These are phyloP conservation scores for Wickerhamomyces chaumierensis DNA, from an alignment of 805 yeast species.

Conservation along the genomic window DNA sequence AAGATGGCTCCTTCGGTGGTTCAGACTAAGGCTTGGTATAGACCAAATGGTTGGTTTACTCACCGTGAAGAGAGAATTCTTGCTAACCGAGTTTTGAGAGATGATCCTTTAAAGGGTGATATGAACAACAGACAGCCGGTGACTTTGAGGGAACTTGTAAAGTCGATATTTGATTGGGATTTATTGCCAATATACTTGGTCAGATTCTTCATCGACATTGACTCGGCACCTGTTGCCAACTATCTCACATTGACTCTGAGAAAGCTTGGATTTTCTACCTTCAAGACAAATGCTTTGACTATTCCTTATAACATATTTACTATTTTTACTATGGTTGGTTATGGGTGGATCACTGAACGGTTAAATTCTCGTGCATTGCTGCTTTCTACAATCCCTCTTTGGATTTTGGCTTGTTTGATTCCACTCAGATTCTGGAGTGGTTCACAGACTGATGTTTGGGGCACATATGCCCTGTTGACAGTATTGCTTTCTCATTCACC, in stretches of 20 bases:
- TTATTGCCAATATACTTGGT: slow-evolving; percentile 43
- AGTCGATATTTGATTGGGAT: slow-evolving; percentile 36
- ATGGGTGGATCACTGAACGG: slow-evolving; percentile 28
- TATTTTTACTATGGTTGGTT: slow-evolving; percentile 23
- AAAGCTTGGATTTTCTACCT: slow-evolving; percentile 39
- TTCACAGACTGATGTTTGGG: slow-evolving; percentile 28
- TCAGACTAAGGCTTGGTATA: slow-evolving; percentile 37
- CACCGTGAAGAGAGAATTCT: slow-evolving; percentile 46
- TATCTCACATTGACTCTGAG: slow-evolving; percentile 41
- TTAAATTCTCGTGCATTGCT: slow-evolving; percentile 22
- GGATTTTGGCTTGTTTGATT: slow-evolving; percentile 26
- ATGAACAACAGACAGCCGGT: slow-evolving; percentile 53
- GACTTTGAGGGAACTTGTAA: slow-evolving; percentile 25
- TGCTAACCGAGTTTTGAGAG: slow-evolving; percentile 47
- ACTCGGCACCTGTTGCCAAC: slow-evolving; percentile 23
- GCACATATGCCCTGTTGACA: slow-evolving; percentile 27
- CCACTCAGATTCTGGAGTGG: slow-evolving; percentile 30
- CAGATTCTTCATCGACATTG: slow-evolving; percentile 32
- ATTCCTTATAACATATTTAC: slow-evolving; percentile 36
- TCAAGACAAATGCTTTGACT: slow-evolving; percentile 37
- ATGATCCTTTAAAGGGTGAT: slow-evolving; percentile 55
- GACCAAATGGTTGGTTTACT: slow-evolving; percentile 40
- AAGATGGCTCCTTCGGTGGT: slow-evolving; percentile 47
- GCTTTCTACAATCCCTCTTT: slow-evolving; percentile 20
- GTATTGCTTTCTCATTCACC: slow-evolving; percentile 32